Base-by-base conservation (phyloP, 1,284 basidiomycete species). In the Hemileia vastatrix region DNA sequence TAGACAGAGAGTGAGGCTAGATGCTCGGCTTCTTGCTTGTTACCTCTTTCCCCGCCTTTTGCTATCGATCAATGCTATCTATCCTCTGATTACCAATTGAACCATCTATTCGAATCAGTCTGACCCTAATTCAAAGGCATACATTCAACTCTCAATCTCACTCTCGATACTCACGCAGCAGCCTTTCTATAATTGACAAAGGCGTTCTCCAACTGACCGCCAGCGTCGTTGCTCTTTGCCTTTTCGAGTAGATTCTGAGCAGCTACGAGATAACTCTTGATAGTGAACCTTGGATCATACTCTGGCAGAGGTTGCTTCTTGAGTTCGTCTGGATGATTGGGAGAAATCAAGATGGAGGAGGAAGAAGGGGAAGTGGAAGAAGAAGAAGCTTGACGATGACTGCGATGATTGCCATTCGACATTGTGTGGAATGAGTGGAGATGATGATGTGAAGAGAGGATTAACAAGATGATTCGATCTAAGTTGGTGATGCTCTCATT, bases 151-250 rank as follows among this genome's bases (percentile, higher is more conserved):
- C 23, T 32, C 48, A 50, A 9, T n/a, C 48, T 24, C 23, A 9
- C 48, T 32, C 48, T 50, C 48, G 48, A 24, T n/a, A 32, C 36
- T 40, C 36, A 40, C 36, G 36, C 36, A 47, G 73, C 73, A 0
- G 71, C 68, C 61, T 73, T 75, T 59, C 74, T 67, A 52, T 75
- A 75, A 67, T 74, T 73, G 65, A 75, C 71, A 55, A 75, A 75
- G 31, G 74, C 74, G 18, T 69, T 64, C 54, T 74, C 74, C 40
- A 74, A 63, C 54, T 72, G 67, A n/a, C 67, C 71, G 60, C 71
- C 70, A 18, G 66, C 67, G 43, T 75, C 72, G n/a, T 68, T 69
- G 11, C 68, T 67, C 57, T 71, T 64, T 13, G 74, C 74, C 56
- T 72, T 74, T 24, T 74, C 74, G 51, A 73, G 66, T n/a, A 75